These are phyloP conservation scores for Cynara cardunculus DNA, from an alignment of 129 eudicot species.

Conservation along the genomic window DNA sequence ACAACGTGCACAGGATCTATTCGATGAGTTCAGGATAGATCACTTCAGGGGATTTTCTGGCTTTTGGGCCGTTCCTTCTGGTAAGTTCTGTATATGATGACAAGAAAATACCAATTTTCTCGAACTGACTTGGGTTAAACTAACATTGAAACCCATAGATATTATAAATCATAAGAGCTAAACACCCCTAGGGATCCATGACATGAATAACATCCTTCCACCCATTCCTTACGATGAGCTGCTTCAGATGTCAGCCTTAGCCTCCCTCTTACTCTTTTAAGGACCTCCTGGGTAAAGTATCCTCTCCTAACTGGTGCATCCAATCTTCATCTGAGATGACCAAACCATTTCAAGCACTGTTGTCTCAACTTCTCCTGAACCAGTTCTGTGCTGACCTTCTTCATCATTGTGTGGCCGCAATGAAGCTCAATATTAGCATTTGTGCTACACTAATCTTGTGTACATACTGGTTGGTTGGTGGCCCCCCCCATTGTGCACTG, in stretches of 20 bases:
- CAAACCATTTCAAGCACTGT: neutral
- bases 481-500: neutral
- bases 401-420: neutral
- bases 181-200: neutral
- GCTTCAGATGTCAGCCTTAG: neutral
- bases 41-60: conserved; percentile 99
- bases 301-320: neutral
- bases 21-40: conserved; percentile 95
- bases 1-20: conserved; percentile 76
- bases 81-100: conserved; percentile 37
- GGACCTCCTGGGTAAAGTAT: neutral
- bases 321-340: neutral
- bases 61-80: conserved; percentile 98
- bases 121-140: neutral
- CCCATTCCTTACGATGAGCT: neutral
- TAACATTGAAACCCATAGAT: neutral
- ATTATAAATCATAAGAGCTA: neutral
- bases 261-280: neutral
- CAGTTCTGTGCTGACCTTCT: neutral
- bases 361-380: neutral
- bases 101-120: neutral
- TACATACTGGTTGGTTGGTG: neutral
- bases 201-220: neutral
- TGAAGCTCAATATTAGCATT: neutral
- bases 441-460: neutral